phyloP scores from a whole-genome alignment of 805 yeast genomes.

The Candida piceae region DNA sequence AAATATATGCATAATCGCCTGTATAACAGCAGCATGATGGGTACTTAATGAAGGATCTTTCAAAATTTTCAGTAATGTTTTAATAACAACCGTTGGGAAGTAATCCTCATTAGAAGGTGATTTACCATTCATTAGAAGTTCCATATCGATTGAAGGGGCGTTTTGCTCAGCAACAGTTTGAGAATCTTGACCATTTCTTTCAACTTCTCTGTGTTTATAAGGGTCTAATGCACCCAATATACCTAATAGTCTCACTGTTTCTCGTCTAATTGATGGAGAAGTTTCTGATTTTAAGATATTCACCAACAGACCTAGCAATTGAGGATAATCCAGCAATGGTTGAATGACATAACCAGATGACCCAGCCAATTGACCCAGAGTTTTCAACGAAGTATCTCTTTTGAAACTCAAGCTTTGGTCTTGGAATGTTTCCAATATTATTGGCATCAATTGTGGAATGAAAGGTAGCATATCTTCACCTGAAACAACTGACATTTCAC shows the following conservation, averaged over 20 bases:
- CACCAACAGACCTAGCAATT: slow-evolving; percentile 73
- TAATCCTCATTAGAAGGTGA: slow-evolving; percentile 91
- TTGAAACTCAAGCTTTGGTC: slow-evolving; percentile 88
- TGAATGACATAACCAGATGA: slow-evolving; percentile 94
- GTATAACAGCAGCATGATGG: slow-evolving; percentile 90
- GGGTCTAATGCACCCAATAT: slow-evolving; percentile 97
- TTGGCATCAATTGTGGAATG: slow-evolving; percentile 75
- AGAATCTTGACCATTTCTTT: slow-evolving; percentile 41
- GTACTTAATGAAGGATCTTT: slow-evolving; percentile 79
- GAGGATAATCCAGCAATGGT: slow-evolving; percentile 89
- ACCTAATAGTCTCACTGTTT: slow-evolving; percentile 85
- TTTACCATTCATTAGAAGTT: slow-evolving; percentile 86
- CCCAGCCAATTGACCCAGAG: slow-evolving; percentile 83
- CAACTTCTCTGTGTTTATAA: slow-evolving; percentile 88
- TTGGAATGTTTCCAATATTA: slow-evolving; percentile 80
- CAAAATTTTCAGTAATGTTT: slow-evolving; percentile 74
- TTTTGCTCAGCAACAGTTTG: slow-evolving; percentile 59
- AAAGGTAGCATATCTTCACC: slow-evolving; percentile 79
- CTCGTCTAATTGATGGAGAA: slow-evolving; percentile 70
- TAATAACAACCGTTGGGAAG: slow-evolving; percentile 91
- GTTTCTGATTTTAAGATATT: slow-evolving; percentile 78
- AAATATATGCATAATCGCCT: slow-evolving; percentile 87
- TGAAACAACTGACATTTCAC: slow-evolving; percentile 83
- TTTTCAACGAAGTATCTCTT: slow-evolving; percentile 81
- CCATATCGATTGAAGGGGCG: slow-evolving; percentile 87